Evolutionary conservation across 148 eudicot genomes (phyloP).

Genomic region (Rhododendron simsii): DNA sequence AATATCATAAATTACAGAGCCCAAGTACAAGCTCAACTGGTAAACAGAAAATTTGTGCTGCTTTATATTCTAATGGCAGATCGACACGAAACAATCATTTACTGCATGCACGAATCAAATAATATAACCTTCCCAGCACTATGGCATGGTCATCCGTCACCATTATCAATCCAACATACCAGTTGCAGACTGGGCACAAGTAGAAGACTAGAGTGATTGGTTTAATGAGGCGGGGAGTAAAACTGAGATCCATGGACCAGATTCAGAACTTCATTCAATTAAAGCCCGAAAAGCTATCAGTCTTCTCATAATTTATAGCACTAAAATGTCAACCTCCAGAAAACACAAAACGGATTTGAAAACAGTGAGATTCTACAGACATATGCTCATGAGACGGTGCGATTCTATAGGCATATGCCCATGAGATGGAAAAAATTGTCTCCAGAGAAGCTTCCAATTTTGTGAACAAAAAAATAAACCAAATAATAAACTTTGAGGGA

Average conservation of each 20-base stretch:
- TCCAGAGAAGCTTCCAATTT: background rate
- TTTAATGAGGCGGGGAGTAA: background rate
- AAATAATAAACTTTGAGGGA: background rate
- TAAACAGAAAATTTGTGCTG: background rate
- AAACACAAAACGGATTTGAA: background rate
- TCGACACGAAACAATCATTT: background rate
- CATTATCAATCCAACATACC: background rate
- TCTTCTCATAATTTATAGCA: background rate
- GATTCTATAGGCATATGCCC: background rate
- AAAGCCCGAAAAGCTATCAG: background rate
- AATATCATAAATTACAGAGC: background rate
- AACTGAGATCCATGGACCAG: background rate
- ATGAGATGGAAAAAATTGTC: background rate
- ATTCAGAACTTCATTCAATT: background rate
- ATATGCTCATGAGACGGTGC: background rate
- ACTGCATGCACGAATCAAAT: background rate
- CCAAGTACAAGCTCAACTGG: background rate
- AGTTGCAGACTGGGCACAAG: background rate
- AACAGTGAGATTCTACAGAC: background rate
- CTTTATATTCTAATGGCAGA: background rate
- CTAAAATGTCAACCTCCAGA: background rate
- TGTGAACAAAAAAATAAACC: background rate
- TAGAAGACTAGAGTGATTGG: background rate
- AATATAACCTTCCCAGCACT: background rate
- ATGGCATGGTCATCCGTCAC: background rate